Evolutionary conservation across 768 basidiomycete genomes (phyloP).

Genomic region (Mrakia hoshinonis): DNA sequence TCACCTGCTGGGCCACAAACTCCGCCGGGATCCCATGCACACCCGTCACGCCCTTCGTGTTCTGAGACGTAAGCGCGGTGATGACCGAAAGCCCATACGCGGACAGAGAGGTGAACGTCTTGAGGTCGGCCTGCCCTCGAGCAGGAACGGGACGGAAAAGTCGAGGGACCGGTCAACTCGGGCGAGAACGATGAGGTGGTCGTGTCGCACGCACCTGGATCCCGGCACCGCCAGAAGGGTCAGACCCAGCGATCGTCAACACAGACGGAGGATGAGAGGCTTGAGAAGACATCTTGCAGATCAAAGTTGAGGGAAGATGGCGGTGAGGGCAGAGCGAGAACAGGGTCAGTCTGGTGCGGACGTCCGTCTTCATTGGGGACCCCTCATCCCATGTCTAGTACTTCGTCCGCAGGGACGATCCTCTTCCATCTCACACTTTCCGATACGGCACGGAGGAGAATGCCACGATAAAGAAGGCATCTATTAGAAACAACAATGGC

Average conservation of each 20-base stretch:
- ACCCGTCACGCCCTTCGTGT: conserved; percentile 71
- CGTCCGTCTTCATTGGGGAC: too few species aligned
- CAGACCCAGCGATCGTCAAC: conserved; percentile 20
- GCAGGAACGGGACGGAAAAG: background rate
- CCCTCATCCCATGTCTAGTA: too few species aligned
- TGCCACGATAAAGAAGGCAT: too few species aligned
- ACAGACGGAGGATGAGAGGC: conserved; percentile 14
- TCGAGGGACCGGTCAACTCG: too few species aligned
- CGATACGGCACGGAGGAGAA: too few species aligned
- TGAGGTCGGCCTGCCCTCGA: conserved; percentile 65
- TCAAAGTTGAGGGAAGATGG: background rate
- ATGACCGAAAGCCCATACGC: conserved; percentile 75
- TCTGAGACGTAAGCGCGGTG: conserved; percentile 83
- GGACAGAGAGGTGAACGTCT: conserved; percentile 66
- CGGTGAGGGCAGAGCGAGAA: background rate
- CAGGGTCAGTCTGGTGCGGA: background rate
- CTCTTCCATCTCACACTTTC: too few species aligned
- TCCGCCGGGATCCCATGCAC: conserved; percentile 59
- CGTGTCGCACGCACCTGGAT: conserved; percentile 55
- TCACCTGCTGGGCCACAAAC: conserved; percentile 67
- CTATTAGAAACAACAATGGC: too few species aligned
- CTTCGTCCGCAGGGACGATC: too few species aligned
- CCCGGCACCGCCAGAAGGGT: conserved; percentile 61
- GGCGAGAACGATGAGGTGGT: background rate
- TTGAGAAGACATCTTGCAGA: background rate